Evolutionary conservation across 1,284 basidiomycete genomes (phyloP).

Genomic region (Cyathus olla): DNA sequence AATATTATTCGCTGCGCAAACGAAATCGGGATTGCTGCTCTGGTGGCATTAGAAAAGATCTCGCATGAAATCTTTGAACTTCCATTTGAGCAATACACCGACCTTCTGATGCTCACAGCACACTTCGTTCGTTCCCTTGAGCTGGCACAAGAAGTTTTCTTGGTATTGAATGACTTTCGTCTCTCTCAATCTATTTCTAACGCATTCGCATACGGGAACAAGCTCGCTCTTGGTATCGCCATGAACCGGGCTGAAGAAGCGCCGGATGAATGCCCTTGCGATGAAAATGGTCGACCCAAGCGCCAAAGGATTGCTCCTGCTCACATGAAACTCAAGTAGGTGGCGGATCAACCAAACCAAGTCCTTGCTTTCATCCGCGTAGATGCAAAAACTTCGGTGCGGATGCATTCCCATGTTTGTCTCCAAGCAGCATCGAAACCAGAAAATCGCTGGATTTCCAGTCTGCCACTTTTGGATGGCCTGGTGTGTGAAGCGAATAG

Average conservation of each 20-base stretch:
- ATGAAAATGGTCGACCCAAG: constrained; percentile 62
- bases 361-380: constrained; percentile 65
- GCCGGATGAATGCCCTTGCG: constrained; percentile 71
- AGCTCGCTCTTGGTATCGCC: constrained; percentile 62
- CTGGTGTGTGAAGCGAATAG: constrained; percentile 59
- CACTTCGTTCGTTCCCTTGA: constrained; percentile 60
- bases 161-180: constrained; percentile 67
- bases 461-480: constrained; percentile 64
- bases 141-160: constrained; percentile 66
- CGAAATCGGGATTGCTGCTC: constrained; percentile 59
- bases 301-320: constrained; percentile 51
- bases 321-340: constrained; percentile 46
- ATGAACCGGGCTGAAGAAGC: constrained; percentile 76
- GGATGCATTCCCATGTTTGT: constrained; percentile 73
- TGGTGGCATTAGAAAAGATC: constrained; percentile 69
- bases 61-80: constrained; percentile 52
- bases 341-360: constrained; percentile 41
- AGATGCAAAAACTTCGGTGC: constrained; percentile 57
- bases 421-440: constrained; percentile 67
- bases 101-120: constrained; percentile 61
- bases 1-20: constrained; percentile 67
- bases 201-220: constrained; percentile 57
- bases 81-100: constrained; percentile 55
- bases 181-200: constrained; percentile 28
- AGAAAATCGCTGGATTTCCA: constrained; percentile 57